phyloP scores from a whole-genome alignment of 768 basidiomycete genomes.

The Xanthoconium stramineum region DNA sequence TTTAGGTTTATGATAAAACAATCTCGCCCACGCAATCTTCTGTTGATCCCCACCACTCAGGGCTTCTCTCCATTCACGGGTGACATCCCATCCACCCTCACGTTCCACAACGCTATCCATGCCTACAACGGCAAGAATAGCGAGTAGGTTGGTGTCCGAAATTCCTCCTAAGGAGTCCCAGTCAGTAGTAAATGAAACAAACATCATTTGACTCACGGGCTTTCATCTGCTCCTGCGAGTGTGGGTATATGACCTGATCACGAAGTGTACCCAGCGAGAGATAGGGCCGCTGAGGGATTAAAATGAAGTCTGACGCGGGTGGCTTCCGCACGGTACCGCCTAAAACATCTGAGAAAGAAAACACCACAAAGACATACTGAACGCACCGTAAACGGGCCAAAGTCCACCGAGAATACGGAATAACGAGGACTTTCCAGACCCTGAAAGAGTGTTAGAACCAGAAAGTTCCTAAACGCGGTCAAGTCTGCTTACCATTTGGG shows the following conservation, averaged over 20 bases:
- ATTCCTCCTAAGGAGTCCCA: conserved; percentile 49
- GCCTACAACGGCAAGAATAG: conserved; percentile 72
- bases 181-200: conserved; percentile 3
- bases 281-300: conserved; percentile 96
- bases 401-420: conserved; percentile 96
- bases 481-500: conserved; percentile 68
- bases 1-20: conserved; percentile 95
- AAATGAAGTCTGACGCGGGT: conserved; percentile 80
- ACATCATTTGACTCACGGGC: conserved; percentile 46
- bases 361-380: not conserved
- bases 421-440: conserved; percentile 85
- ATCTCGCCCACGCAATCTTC: conserved; percentile 92
- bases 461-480: not conserved
- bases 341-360: conserved; percentile 17
- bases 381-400: conserved; percentile 72
- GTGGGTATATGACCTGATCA: conserved; percentile 96
- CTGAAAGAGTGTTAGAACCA: conserved; percentile 31
- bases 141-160: conserved; percentile 70
- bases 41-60: conserved; percentile 96
- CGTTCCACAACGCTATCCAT: conserved; percentile 86
- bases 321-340: conserved; percentile 87
- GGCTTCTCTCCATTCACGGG: conserved; percentile 91
- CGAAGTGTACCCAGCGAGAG: conserved; percentile 90
- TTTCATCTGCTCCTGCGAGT: conserved; percentile 77
- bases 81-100: conserved; percentile 93